A percentile compares a stretch with the other conserved stretches of the same genome.
Evolutionary conservation across 345 rosid species (phyloP).

Genomic region (Lepidium africanum): DNA sequence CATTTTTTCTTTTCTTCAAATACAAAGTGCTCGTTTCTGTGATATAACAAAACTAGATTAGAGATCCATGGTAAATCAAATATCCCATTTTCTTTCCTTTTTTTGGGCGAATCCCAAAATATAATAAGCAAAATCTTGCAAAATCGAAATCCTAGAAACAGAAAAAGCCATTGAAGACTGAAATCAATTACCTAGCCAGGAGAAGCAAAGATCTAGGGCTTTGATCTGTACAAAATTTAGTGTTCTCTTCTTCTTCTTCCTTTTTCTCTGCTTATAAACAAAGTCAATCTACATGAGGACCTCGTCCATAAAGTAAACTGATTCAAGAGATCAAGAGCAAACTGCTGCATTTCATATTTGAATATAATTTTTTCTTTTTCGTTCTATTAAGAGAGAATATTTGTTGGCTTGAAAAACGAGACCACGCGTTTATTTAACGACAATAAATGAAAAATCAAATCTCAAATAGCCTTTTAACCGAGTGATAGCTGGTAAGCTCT

Average conservation of each 20-base stretch:
- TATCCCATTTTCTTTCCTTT: neutral
- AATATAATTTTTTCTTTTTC: neutral
- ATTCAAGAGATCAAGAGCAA: conserved; percentile 5
- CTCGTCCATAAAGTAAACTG: conserved; percentile 25
- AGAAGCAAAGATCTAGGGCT: neutral
- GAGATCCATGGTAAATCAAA: neutral
- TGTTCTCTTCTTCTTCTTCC: neutral
- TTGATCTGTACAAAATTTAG: neutral
- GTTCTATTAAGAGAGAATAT: conserved; percentile 1
- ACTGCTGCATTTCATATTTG: conserved; percentile 1
- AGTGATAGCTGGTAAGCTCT: too few relatives aligned
- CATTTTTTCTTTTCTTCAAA: neutral
- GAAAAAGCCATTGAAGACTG: conserved; percentile 2
- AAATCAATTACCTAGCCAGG: neutral
- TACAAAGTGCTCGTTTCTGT: neutral
- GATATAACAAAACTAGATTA: neutral
- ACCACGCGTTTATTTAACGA: conserved; percentile 6
- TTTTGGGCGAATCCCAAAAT: neutral
- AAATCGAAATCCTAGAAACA: conserved; percentile 12
- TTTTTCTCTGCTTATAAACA: neutral
- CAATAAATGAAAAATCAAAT: too few relatives aligned
- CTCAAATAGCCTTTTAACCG: too few relatives aligned
- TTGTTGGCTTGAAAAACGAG: conserved; percentile 10
- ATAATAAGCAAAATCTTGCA: neutral
- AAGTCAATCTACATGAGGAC: conserved; percentile 25